Evolutionary conservation across 2,329 filamentous ascomycete genomes (phyloP), one percentile per base, ranked within the genome.

Genomic region (Xylaria sp.): DNA sequence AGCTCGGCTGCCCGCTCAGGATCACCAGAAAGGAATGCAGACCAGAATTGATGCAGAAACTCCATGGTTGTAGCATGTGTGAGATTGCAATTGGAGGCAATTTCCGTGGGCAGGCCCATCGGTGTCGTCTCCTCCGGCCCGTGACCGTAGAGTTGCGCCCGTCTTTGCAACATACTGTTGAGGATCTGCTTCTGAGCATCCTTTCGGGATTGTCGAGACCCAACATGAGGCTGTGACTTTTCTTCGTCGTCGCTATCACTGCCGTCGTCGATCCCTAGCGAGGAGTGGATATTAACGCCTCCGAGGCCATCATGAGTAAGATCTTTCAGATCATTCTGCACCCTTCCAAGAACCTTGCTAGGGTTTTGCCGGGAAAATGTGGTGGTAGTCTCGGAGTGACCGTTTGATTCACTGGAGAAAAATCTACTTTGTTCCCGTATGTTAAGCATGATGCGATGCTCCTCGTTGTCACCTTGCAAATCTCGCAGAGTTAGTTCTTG

Each of bases 11-110:
- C 93, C 40, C 93, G 90, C 68, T 93, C 91, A 0, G 92, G 83
- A 77, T 98, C 93, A 16, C 94, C 95, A 0, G 94, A 98, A 29
- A 97, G 86, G 77, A 97, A 99, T 0, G 94, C 90, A 40, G 89
- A 87, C 95, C 95, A 99, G 83, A 99, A 99, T 79, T 98, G 97
- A 75, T 95, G 93, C n/a, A 99, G 84, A 76, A 98, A 99, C 77
- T 99, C 96, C 44, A 93, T 91, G 0, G 93, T 97, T 0, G 96
- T 99, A 62, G 94, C 94, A 78, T 98, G 94, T 0, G 95, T 97
- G 64, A 89, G 80, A 48, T 81, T 82, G 72, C 88, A 90, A 64
- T 87, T 87, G 51, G 90, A 84, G 3, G 87, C 83, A 23, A 92
- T 82, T 1, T 87, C 84, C 1, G 82, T 76, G 3, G 90, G 83